Percentiles rank a stretch among this genome's conserved stretches.
Evolutionary conservation across 2,329 filamentous ascomycete species (phyloP).

Genomic region (Uncinocarpus reesii): DNA sequence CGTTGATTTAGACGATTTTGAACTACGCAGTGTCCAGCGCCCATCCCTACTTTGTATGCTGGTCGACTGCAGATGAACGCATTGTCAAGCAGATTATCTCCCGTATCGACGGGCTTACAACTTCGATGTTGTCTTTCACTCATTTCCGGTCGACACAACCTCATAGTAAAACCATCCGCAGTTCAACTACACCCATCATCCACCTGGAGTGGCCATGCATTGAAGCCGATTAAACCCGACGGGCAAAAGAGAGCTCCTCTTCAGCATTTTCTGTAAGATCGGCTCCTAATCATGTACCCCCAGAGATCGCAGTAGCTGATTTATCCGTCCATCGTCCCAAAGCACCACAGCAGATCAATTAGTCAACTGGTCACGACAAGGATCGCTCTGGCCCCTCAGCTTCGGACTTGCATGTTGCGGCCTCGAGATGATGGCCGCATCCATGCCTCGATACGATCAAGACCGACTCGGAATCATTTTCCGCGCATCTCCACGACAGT

Average conservation of each 20-base stretch:
- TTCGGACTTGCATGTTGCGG: slow-evolving; percentile 84
- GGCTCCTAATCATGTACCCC: background rate
- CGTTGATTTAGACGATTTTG: too few species aligned
- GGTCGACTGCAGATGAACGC: background rate
- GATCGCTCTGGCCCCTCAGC: slow-evolving; percentile 79
- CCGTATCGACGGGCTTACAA: background rate
- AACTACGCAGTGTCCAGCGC: too few species aligned
- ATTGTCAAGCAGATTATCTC: background rate
- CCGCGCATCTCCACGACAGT: slow-evolving; percentile 75
- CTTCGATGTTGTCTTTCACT: background rate
- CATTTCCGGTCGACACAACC: background rate
- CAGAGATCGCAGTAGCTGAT: background rate
- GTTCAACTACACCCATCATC: background rate
- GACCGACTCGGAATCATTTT: slow-evolving; percentile 85
- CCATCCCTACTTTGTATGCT: background rate
- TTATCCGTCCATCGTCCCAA: background rate
- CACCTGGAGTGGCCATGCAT: slow-evolving; percentile 1
- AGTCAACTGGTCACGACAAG: slow-evolving; percentile 74
- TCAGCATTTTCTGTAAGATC: slow-evolving; percentile 1
- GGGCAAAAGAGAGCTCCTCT: background rate
- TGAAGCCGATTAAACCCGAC: background rate
- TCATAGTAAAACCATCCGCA: background rate
- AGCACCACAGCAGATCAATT: slow-evolving; percentile 70
- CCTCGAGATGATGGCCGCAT: slow-evolving; percentile 87
- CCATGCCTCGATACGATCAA: slow-evolving; percentile 79